phyloP scores from a whole-genome alignment of 352 stramenopile species.

The Phytophthora brassicae region DNA sequence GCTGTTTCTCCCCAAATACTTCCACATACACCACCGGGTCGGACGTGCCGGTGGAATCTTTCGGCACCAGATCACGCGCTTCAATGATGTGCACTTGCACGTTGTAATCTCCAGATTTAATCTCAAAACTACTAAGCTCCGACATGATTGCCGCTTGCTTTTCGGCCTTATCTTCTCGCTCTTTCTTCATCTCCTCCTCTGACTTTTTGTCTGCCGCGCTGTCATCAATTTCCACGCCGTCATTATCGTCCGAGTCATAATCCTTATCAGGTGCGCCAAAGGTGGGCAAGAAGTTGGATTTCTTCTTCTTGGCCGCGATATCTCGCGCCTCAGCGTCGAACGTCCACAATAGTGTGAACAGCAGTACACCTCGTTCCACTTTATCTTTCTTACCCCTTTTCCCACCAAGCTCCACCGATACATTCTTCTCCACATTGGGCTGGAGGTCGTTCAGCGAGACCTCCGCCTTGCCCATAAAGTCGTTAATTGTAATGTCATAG shows the following conservation, averaged over 20 bases:
- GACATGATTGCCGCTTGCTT: slow-evolving; percentile 76
- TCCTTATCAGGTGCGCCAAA: slow-evolving; percentile 67
- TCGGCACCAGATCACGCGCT: slow-evolving; percentile 83
- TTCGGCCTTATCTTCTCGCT: slow-evolving; percentile 69
- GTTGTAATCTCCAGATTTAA: slow-evolving; percentile 88
- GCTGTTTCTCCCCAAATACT: slow-evolving; percentile 82
- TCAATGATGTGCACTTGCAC: slow-evolving; percentile 92
- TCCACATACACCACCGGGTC: slow-evolving; percentile 92
- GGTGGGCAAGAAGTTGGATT: slow-evolving; percentile 51
- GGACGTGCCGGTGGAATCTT: slow-evolving; percentile 86
- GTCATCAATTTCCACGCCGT: slow-evolving; percentile 61
- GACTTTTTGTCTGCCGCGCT: slow-evolving; percentile 52
- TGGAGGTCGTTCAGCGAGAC: slow-evolving; percentile 56
- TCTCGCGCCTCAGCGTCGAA: slow-evolving; percentile 50
- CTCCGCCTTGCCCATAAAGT: slow-evolving; percentile 76
- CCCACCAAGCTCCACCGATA: slow-evolving; percentile 58
- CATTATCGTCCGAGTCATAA: slow-evolving; percentile 73
- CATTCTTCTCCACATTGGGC: slow-evolving; percentile 54
- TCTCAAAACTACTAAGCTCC: slow-evolving; percentile 78
- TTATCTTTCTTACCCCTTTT: slow-evolving; percentile 76
- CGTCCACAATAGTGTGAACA: slow-evolving; percentile 63
- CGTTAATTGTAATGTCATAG: slow-evolving; percentile 75
- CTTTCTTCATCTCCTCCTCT: slow-evolving; percentile 70
- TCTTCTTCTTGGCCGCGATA: slow-evolving; percentile 75
- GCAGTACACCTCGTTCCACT: slow-evolving; percentile 51